phyloP scores from a whole-genome alignment of 495 filamentous ascomycete species.

The Penicillium paradoxum region DNA sequence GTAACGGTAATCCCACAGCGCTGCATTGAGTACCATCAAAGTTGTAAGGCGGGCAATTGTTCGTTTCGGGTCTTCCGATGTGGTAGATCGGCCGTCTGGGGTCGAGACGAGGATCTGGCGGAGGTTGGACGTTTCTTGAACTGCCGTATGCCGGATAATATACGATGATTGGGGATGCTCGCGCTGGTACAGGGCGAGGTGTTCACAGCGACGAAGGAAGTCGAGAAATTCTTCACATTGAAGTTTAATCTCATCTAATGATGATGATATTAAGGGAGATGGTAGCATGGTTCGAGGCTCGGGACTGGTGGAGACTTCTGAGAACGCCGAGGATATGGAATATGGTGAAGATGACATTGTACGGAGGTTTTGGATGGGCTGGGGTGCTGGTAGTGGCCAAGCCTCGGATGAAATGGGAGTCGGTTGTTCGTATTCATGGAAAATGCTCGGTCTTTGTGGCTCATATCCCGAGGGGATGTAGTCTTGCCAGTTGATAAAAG shows the following conservation, averaged over 20 bases:
- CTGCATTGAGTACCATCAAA: conserved; percentile 36
- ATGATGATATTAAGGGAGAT: background rate
- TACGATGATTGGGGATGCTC: conserved; percentile 13
- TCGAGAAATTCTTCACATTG: conserved; percentile 37
- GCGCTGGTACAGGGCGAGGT: conserved; percentile 28
- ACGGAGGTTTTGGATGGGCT: conserved; percentile 2
- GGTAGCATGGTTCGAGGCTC: conserved; percentile 1
- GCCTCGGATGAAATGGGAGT: background rate
- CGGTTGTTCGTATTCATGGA: conserved; percentile 21
- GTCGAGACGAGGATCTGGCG: conserved; percentile 30
- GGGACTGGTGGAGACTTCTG: conserved; percentile 3
- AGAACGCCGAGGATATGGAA: conserved; percentile 18
- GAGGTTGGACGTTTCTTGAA: conserved; percentile 24
- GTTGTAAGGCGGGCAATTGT: conserved; percentile 31
- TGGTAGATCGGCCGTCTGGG: conserved; percentile 24
- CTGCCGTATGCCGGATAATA: conserved; percentile 22
- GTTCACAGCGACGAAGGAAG: conserved; percentile 36
- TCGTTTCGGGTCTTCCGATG: conserved; percentile 34
- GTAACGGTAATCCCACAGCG: conserved; percentile 39
- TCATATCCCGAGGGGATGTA: conserved; percentile 40
- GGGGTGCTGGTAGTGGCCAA: background rate
- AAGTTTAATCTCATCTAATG: conserved; percentile 28
- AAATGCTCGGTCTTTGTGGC: conserved; percentile 30
- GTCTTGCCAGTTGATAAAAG: conserved; percentile 43
- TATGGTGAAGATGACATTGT: conserved; percentile 23